A percentile compares a stretch with the other conserved stretches of the same genome.
Conservation (phyloP, 1,284 basidiomycete species). For the Trichosporon coremiiforme region DNA sequence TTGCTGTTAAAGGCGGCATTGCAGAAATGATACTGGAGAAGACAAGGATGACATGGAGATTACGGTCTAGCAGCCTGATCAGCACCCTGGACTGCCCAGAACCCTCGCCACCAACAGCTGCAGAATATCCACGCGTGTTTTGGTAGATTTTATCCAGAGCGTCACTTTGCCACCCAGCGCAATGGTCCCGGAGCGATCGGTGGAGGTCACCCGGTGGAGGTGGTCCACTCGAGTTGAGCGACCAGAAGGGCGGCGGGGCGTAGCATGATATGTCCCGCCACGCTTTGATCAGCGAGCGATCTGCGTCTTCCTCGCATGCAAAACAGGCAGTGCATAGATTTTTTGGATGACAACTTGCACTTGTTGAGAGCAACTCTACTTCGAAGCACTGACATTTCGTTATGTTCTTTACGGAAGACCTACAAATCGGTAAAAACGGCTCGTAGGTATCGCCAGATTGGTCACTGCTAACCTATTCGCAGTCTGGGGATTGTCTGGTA, state of each 20-base stretch:
- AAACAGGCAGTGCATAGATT: no score
- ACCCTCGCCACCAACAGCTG: background rate
- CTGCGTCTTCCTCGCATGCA: background rate
- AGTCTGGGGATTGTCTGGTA: conserved; percentile 53
- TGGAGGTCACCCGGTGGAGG: conserved; percentile 10
- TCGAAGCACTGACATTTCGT: background rate
- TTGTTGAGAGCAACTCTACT: background rate
- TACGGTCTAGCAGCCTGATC: background rate
- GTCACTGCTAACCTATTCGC: conserved; percentile 2
- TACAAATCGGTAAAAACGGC: conserved; percentile 47
- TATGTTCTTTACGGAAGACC: conserved; percentile 52
- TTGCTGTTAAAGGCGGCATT: conserved; percentile 30
- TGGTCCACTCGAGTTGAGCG: background rate
- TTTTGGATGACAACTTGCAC: background rate
- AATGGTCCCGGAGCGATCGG: background rate
- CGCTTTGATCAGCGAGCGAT: background rate
- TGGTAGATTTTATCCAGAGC: conserved; percentile 16
- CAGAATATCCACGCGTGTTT: conserved; percentile 14
- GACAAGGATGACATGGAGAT: background rate
- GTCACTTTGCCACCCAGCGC: background rate
- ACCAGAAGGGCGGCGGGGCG: background rate
- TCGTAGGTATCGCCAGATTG: conserved; percentile 36
- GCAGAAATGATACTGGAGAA: background rate
- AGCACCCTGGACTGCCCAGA: background rate
- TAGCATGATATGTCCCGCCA: background rate